These are phyloP conservation scores for Tubosaeta brunneosetosa DNA, from an alignment of 768 basidiomycete species.

Conservation along the genomic window DNA sequence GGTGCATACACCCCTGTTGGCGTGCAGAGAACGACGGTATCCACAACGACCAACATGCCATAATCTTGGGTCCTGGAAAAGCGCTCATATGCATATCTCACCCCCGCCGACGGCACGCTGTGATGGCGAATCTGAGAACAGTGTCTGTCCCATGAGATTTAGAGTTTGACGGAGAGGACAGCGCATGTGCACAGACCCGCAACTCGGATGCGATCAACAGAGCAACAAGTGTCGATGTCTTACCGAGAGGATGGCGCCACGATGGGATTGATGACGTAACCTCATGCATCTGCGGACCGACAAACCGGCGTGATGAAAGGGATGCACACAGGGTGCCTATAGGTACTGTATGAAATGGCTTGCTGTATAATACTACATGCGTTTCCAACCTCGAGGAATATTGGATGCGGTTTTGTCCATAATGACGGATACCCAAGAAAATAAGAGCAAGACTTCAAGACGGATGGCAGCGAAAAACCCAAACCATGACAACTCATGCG, in stretches of 20 bases:
- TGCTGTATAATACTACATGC: conserved; percentile 29
- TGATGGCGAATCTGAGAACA: neutral
- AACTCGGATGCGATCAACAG: too few relatives aligned
- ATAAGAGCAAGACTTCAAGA: conserved; percentile 28
- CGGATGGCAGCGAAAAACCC: neutral
- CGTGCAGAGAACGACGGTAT: too few relatives aligned
- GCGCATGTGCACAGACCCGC: too few relatives aligned
- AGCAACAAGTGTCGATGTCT: too few relatives aligned
- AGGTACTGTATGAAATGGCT: conserved; percentile 26
- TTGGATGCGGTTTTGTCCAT: conserved; percentile 26
- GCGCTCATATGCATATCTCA: neutral
- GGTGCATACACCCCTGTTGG: too few relatives aligned
- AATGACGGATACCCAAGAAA: conserved; percentile 24
- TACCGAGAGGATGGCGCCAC: too few relatives aligned
- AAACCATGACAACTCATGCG: neutral
- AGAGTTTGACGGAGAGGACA: too few relatives aligned
- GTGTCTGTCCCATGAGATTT: too few relatives aligned
- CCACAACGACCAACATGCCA: neutral
- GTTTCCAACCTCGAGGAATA: conserved; percentile 27
- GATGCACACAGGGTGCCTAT: conserved; percentile 13
- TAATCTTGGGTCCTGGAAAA: neutral
- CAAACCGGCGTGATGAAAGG: conserved; percentile 1
- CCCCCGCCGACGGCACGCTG: neutral
- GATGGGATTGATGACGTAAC: neutral
- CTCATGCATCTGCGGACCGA: neutral